Evolutionary conservation across 176 grass and related monocot genomes (phyloP).

Genomic region (Tillandsia leiboldiana): DNA sequence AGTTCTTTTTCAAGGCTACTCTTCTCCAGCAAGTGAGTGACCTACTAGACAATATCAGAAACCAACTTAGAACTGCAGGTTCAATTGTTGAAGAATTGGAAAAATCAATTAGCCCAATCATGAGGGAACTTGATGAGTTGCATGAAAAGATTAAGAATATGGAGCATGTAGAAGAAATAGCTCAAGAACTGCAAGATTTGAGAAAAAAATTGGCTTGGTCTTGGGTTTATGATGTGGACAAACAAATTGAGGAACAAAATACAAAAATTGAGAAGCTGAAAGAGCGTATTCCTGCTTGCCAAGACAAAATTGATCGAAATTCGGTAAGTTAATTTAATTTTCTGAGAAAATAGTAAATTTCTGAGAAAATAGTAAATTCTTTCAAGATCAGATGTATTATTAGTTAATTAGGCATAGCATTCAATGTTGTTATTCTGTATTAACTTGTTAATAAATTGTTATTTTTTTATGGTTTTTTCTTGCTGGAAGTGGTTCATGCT

Average conservation of each 20-base stretch:
- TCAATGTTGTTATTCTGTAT: not conserved
- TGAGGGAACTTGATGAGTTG: constrained; percentile 68
- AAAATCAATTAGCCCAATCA: constrained; percentile 45
- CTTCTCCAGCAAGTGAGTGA: constrained; percentile 95
- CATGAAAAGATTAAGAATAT: constrained; percentile 81
- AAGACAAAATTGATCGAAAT: constrained; percentile 72
- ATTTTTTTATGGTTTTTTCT: not conserved
- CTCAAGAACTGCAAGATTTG: constrained; percentile 56
- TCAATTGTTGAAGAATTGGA: constrained; percentile 62
- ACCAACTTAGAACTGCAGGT: constrained; percentile 30
- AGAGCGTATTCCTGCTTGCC: constrained; percentile 72
- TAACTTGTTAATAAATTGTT: not conserved
- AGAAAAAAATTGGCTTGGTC: constrained; percentile 94
- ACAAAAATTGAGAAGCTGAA: constrained; percentile 59
- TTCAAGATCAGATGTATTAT: not conserved
- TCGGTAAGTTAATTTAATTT: constrained; percentile 39
- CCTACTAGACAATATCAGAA: constrained; percentile 53
- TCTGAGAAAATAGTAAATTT: not conserved
- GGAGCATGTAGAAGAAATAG: constrained; percentile 92
- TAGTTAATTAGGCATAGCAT: not conserved
- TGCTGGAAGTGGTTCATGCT: not conserved
- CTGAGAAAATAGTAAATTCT: not conserved
- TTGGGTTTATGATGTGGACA: constrained; percentile 79
- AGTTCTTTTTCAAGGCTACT: constrained; percentile 98
- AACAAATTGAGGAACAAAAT: constrained; percentile 50